Base-by-base conservation (phyloP, 768 basidiomycete species). In the Pulveroboletus sp. region DNA sequence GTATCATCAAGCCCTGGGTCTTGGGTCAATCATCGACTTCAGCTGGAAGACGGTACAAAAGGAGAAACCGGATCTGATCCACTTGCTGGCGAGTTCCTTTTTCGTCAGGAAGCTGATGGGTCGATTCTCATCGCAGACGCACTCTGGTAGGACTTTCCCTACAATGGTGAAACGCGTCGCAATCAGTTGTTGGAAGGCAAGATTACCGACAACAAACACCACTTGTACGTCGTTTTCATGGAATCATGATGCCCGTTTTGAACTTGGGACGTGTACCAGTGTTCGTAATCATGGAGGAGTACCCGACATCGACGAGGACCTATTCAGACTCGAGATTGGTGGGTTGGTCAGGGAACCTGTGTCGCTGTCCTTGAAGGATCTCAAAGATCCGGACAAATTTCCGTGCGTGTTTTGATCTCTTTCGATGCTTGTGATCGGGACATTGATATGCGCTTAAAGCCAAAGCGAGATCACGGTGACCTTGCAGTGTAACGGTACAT, bases 271-370 rank as follows among this genome's bases (percentile, higher is more conserved):
- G n/a, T n/a, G n/a, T n/a, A 49, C 12, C 40, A 79, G 77, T 49
- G 70, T 80, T 33, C 74, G 78, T 1, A 81, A 80, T 51, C 79
- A 81, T 47, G 78, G 78, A 1, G 77, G 76, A 2, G 63, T 80
- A 8, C 79, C 79, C 1, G 68, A 75, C 24, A 77, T 78, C 43
- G 66, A 79, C 39, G 71, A 71, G 29, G 74, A 75, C 32, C 65
- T 56, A 0, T 78, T 70, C 50, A 69, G 73, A 51, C 66, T 81
- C n/a, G 75, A 79, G 40, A 75, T 81, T 23, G 74, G 72, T 14
- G 79, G 79, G 1, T 65, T 81, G 2, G 76, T 81, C 34, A 75
- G 77, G 24, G 69, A 66, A 23, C 62, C 72, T 0, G 67, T 73
- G 17, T 76, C 70, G 43, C 36, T 80, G 11, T 70, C 68, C 12